Evolutionary conservation across 2,329 filamentous ascomycete genomes (phyloP), one percentile per base, ranked within the genome.

Genomic region (Hymenoscyphus fraxineus): DNA sequence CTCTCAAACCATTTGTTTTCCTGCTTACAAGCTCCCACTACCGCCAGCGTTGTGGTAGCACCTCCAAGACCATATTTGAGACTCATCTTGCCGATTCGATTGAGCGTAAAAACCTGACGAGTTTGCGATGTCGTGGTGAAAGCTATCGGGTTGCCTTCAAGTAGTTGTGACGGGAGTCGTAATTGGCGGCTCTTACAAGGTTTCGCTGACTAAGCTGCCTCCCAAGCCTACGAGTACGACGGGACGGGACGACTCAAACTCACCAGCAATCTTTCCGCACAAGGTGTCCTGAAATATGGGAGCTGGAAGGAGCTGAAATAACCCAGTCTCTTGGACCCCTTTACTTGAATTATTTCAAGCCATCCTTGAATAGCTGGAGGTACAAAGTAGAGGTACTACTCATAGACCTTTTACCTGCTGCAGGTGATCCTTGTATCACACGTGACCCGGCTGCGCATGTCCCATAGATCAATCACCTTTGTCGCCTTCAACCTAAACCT

Each of bases 1-100:
- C 54, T 51, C 44, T n/a, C 22, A 55, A 16, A 22, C 38, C 15
- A 27, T 51, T 31, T 65, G 19, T 12, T 22, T 55, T 66, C 89
- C 67, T 63, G 81, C 91, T 78, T 85, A 96, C 92, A 95, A 78
- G 87, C 82, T 83, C 89, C 91, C 73, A 93, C 87, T 66, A 95
- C 82, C 64, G 84, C 80, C 73, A 93, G 80, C 75, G 90, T 86
- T 72, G 87, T 83, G 73, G 84, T 84, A 75, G 86, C 83, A 78
- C 86, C 85, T 78, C 89, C 88, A 73, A 86, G 78, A 74, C 88
- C 86, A 81, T 94, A 93, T 67, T 76, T 80, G 76, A 90, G 83
- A 84, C 87, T 88, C 91, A 94, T 94, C 72, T 73, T 80, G 69
- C 60, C 69, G 69, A 64, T 51, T 59, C 61, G 64, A 69, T 67